Evolutionary conservation across 352 stramenopile species (phyloP).

Genomic region (Phytopythium boreale): DNA sequence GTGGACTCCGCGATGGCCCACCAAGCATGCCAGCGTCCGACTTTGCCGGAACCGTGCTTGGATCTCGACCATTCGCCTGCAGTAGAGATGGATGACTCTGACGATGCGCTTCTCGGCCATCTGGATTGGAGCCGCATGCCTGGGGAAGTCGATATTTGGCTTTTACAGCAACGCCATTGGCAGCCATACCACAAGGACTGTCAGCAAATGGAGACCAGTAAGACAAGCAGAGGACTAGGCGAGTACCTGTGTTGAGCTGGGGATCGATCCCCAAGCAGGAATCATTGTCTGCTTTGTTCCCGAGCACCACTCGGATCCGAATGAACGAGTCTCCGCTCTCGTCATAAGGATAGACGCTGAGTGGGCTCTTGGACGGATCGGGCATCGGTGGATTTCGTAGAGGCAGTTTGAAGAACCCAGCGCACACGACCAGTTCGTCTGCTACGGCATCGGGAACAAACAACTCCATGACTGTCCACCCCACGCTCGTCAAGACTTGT

Average conservation of each 20-base stretch:
- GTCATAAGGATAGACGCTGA: constrained; percentile 3
- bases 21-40: not conserved
- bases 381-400: constrained; percentile 38
- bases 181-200: not conserved
- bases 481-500: constrained; percentile 20
- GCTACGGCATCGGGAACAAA: constrained; percentile 15
- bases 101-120: not conserved
- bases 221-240: not conserved
- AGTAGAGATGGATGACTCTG: not conserved
- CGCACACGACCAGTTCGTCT: constrained; percentile 12
- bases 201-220: not conserved
- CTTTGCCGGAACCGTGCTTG: not conserved
- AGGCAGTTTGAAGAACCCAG: constrained; percentile 35
- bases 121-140: not conserved
- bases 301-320: constrained; percentile 34
- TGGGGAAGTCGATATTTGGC: not conserved
- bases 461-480: constrained; percentile 37
- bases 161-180: not conserved
- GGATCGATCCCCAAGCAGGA: constrained; percentile 29
- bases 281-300: constrained; percentile 21
- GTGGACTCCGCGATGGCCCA: not conserved
- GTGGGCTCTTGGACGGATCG: constrained; percentile 30
- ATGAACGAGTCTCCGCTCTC: constrained; percentile 18
- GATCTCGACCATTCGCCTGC: not conserved
- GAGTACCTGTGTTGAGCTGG: constrained; percentile 28